Evolutionary conservation across 2,329 filamentous ascomycete genomes (phyloP).

Genomic region (Claviceps capensis): DNA sequence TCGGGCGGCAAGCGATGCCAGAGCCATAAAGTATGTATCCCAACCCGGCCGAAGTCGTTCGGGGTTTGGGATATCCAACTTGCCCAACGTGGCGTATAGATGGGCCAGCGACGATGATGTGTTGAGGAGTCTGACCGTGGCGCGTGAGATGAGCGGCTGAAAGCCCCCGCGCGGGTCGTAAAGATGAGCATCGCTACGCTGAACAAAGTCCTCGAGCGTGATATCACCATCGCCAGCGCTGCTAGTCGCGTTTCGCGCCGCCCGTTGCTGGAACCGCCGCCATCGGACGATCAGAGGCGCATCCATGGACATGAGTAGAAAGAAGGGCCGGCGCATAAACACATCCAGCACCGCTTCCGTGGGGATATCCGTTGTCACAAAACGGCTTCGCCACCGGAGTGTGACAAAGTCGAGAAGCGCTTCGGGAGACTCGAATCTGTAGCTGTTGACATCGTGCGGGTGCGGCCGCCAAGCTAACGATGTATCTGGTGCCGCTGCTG

Average conservation of each 20-base stretch:
- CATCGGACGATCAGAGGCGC: slow-evolving; percentile 76
- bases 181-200: slow-evolving; percentile 56
- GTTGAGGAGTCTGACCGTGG: slow-evolving; percentile 78
- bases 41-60: slow-evolving; percentile 76
- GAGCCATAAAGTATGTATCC: slow-evolving; percentile 97
- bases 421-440: slow-evolving; percentile 47
- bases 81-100: slow-evolving; percentile 57
- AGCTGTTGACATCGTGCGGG: slow-evolving; percentile 5
- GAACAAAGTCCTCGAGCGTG: slow-evolving; percentile 42
- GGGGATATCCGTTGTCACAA: slow-evolving; percentile 75
- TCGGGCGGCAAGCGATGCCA: slow-evolving; percentile 83
- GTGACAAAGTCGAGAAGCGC: slow-evolving; percentile 76
- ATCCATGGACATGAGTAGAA: slow-evolving; percentile 83
- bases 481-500: slow-evolving; percentile 14
- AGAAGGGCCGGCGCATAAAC: slow-evolving; percentile 72
- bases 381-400: slow-evolving; percentile 66
- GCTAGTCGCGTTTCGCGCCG: slow-evolving; percentile 9
- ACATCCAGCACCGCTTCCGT: slow-evolving; percentile 60
- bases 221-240: slow-evolving; percentile 12
- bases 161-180: slow-evolving; percentile 54
- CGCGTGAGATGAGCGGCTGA: slow-evolving; percentile 64
- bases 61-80: slow-evolving; percentile 63
- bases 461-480: slow-evolving; percentile 13
- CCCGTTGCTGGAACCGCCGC: slow-evolving; percentile 50
- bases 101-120: slow-evolving; percentile 57